Evolutionary conservation across 805 yeast genomes (phyloP).

Genomic region (Jamesozyma hellenica): DNA sequence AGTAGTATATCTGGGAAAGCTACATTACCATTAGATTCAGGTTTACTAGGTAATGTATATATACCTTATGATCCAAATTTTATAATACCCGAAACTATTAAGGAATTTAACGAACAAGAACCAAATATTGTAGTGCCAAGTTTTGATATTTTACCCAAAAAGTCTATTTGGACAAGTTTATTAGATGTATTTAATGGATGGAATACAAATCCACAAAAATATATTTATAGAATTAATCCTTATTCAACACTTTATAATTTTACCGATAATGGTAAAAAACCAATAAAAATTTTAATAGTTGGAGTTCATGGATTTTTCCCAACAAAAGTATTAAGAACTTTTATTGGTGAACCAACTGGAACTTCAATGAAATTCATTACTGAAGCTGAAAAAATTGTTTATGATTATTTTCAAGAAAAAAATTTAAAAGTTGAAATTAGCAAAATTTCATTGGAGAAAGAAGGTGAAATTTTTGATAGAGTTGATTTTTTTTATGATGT

Average conservation of each 20-base stretch:
- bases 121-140: slow-evolving; percentile 26
- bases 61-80: slow-evolving; percentile 13
- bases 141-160: slow-evolving; percentile 23
- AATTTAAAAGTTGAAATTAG: slow-evolving; percentile 48
- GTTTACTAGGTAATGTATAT: slow-evolving; percentile 10
- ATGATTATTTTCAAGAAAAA: slow-evolving; percentile 48
- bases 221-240: slow-evolving; percentile 12
- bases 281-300: slow-evolving; percentile 62
- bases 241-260: slow-evolving; percentile 11
- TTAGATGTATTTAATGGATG: slow-evolving; percentile 10
- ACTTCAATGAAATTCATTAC: slow-evolving; percentile 83
- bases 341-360: slow-evolving; percentile 94
- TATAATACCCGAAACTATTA: slow-evolving; percentile 5
- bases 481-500: slow-evolving; percentile 71
- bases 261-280: slow-evolving; percentile 16
- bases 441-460: slow-evolving; percentile 87
- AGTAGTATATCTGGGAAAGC: background rate
- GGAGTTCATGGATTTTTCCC: slow-evolving; percentile 98
- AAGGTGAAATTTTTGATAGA: slow-evolving; percentile 80
- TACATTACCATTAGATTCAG: background rate
- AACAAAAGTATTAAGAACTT: slow-evolving; percentile 67
- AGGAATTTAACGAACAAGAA: slow-evolving; percentile 9
- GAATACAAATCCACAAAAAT: slow-evolving; percentile 10
- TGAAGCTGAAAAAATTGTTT: slow-evolving; percentile 75
- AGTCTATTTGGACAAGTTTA: slow-evolving; percentile 19